A percentile compares a stretch with the other conserved stretches of the same genome.
These are phyloP conservation scores for Hortaea werneckii DNA, from an alignment of 2,329 filamentous ascomycete species.

Conservation along the genomic window DNA sequence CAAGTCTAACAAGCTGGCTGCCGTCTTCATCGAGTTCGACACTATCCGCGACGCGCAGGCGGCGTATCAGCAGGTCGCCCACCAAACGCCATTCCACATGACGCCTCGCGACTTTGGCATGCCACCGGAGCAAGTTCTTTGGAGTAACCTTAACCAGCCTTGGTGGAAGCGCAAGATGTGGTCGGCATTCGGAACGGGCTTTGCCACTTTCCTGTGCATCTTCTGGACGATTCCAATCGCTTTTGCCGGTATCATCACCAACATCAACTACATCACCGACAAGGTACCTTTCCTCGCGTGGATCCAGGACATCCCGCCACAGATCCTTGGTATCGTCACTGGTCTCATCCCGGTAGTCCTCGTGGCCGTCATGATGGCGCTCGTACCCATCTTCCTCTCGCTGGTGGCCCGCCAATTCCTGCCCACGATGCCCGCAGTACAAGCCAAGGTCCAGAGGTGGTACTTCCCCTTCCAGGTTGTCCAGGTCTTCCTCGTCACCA, in stretches of 20 bases:
- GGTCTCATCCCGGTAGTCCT: slow-evolving; percentile 33
- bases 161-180: slow-evolving; percentile 20
- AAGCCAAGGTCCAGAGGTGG: slow-evolving; percentile 26
- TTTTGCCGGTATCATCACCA: slow-evolving; percentile 34
- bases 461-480: slow-evolving; percentile 30
- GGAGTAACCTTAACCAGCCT: slow-evolving; percentile 34
- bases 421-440: slow-evolving; percentile 31
- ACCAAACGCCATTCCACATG: slow-evolving; percentile 21
- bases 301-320: slow-evolving; percentile 31
- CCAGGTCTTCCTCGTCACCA: slow-evolving; percentile 30
- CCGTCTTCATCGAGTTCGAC: slow-evolving; percentile 82
- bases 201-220: slow-evolving; percentile 33
- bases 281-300: slow-evolving; percentile 31
- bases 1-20: slow-evolving; percentile 55
- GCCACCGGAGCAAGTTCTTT: slow-evolving; percentile 31
- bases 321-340: slow-evolving; percentile 36
- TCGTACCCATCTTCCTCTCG: slow-evolving; percentile 35
- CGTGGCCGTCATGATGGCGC: slow-evolving; percentile 34
- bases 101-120: slow-evolving; percentile 32
- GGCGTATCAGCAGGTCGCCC: slow-evolving; percentile 52
- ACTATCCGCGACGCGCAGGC: slow-evolving; percentile 71
- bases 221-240: slow-evolving; percentile 39
- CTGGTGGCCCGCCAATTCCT: slow-evolving; percentile 13
- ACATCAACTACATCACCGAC: slow-evolving; percentile 34
- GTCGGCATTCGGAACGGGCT: slow-evolving; percentile 26